Evolutionary conservation across 345 rosid genomes (phyloP).

Genomic region (Melaleuca alternifolia): DNA sequence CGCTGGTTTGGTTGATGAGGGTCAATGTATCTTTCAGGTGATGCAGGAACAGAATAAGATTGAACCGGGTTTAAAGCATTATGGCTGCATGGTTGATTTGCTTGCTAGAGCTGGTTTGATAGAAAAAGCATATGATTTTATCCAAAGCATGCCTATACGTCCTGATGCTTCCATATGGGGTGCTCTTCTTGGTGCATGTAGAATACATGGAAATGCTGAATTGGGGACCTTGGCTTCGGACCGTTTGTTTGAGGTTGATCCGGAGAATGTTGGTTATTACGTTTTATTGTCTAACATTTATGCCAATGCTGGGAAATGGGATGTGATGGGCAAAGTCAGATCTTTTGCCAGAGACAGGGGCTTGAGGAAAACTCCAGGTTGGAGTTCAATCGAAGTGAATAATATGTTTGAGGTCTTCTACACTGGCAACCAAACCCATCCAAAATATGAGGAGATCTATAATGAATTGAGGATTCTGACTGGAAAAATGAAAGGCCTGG

Average conservation of each 20-base stretch:
- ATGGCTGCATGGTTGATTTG: constrained; percentile 46
- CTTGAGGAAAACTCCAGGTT: constrained; percentile 34
- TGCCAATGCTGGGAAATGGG: constrained; percentile 40
- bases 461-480: constrained; percentile 8
- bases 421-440: constrained; percentile 6
- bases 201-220: constrained; percentile 32
- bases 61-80: constrained; percentile 28
- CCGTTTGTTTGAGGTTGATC: constrained; percentile 23
- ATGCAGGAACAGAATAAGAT: constrained; percentile 19
- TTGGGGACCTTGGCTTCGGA: constrained; percentile 29
- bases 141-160: constrained; percentile 23
- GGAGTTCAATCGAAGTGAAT: constrained; percentile 42
- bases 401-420: constrained; percentile 12
- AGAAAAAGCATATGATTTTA: constrained; percentile 28
- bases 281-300: constrained; percentile 32
- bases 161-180: constrained; percentile 38
- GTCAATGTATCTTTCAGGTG: constrained; percentile 17
- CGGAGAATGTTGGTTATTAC: constrained; percentile 23
- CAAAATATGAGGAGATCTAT: constrained; percentile 3
- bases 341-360: constrained; percentile 21
- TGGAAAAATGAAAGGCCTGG: constrained; percentile 4
- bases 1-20: constrained; percentile 36
- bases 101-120: constrained; percentile 40
- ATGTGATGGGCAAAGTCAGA: constrained; percentile 22
- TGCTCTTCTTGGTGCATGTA: constrained; percentile 47